These are phyloP conservation scores for Trichocomaceae sp. DNA, from an alignment of 2,329 filamentous ascomycete genomes.

Conservation along the genomic window DNA sequence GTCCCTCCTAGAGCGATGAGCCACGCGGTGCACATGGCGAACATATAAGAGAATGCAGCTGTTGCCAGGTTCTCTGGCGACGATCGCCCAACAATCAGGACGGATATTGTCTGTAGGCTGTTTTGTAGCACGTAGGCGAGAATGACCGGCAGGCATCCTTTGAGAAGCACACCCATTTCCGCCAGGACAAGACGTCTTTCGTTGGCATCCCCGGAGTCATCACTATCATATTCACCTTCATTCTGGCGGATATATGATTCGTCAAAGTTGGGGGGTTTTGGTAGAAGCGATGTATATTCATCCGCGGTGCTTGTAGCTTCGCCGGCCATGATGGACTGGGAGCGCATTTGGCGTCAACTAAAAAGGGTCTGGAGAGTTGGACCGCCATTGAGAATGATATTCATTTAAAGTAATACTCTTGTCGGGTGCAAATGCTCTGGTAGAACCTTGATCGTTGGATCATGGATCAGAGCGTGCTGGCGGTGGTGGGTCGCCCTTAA, in stretches of 20 bases:
- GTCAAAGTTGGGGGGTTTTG: constrained; percentile 17
- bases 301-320: constrained; percentile 4
- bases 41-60: constrained; percentile 87
- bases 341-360: background rate
- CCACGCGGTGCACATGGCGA: constrained; percentile 84
- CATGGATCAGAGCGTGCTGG: background rate
- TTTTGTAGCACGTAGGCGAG: constrained; percentile 81
- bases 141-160: constrained; percentile 68
- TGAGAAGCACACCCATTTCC: constrained; percentile 63
- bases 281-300: constrained; percentile 26
- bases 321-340: background rate
- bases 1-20: constrained; percentile 78
- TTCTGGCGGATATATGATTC: constrained; percentile 11
- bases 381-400: background rate
- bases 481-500: background rate
- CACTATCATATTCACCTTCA: background rate
- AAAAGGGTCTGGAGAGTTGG: background rate
- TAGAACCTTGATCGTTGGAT: background rate
- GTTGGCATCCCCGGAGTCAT: constrained; percentile 20
- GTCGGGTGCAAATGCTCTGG: background rate
- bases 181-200: constrained; percentile 36
- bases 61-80: constrained; percentile 75
- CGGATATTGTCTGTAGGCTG: constrained; percentile 73
- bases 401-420: background rate
- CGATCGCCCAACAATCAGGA: constrained; percentile 71